These are phyloP conservation scores for Leccinum incarnatum DNA, from an alignment of 768 basidiomycete genomes.

Conservation along the genomic window DNA sequence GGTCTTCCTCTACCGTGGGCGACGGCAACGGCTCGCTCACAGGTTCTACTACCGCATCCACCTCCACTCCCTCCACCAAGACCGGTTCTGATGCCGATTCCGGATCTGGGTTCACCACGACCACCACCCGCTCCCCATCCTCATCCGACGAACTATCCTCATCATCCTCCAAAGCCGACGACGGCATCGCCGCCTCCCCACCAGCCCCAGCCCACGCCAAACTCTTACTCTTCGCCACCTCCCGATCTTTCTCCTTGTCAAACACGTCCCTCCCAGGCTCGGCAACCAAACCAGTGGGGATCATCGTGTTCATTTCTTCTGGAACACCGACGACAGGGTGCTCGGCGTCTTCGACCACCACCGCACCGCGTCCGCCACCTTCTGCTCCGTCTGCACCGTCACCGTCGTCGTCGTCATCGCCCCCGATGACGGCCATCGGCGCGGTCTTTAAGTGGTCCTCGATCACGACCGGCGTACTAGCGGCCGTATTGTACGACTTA, in stretches of 20 bases:
- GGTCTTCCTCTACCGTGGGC: neutral
- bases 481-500: slow-evolving; percentile 42
- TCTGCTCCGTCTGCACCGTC: no score
- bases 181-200: neutral
- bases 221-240: slow-evolving; percentile 56
- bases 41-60: neutral
- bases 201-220: slow-evolving; percentile 3
- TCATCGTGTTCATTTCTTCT: slow-evolving; percentile 32
- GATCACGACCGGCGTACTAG: slow-evolving; percentile 33
- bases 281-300: slow-evolving; percentile 50
- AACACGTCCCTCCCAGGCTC: slow-evolving; percentile 80
- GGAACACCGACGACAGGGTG: neutral
- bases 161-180: neutral
- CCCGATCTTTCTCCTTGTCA: slow-evolving; percentile 42
- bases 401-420: slow-evolving; percentile 26
- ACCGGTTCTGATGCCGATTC: neutral
- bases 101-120: slow-evolving; percentile 22
- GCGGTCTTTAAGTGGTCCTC: slow-evolving; percentile 32
- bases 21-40: neutral
- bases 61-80: neutral
- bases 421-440: slow-evolving; percentile 48
- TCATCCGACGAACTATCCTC: neutral
- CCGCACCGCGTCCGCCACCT: slow-evolving; percentile 50
- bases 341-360: slow-evolving; percentile 48
- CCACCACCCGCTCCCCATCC: slow-evolving; percentile 33